Base-by-base conservation (phyloP, 2,329 filamentous ascomycete genomes). In the Ceratocystis alfenasii region DNA sequence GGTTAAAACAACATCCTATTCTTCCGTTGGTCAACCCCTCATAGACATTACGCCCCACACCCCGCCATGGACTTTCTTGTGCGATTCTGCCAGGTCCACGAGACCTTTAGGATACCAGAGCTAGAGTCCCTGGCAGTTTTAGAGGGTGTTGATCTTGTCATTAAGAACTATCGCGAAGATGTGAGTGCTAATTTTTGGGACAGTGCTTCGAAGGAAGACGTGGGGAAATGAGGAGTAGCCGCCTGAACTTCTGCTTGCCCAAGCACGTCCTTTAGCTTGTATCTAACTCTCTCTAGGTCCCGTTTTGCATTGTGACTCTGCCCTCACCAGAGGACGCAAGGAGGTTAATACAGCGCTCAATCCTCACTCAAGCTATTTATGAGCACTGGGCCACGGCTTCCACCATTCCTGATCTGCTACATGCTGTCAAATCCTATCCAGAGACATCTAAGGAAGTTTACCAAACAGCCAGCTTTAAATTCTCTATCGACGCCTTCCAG, bases 81-180 rank as follows among this genome's bases (percentile, higher is more conserved):
- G 69, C 89, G 93, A 71, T 91, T 97, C 74, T 88, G 87, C 57
- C 94, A 97, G 75, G 80, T 83, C 67, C 92, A 97, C 74, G 90
- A 96, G 78, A 87, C 84, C n/a, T 99, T 99, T 74, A 87, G 93
- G 48, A 80, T 85, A 66, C 84, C 92, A 2, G 94, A 99, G 75
- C 82, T 96, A 15, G 79, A 93, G 72, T 86, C 94, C 28, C 79
- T 99, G 22, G 91, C 90, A 3, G 78, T 84, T 8, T 74, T 93
- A 4, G 82, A 86, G 66, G 80, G 80, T 8, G 78, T 94, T 45
- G 76, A 87, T 28, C 73, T 96, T 64, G 81, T 89, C 70, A 81
- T 96, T 68, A 71, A 93, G n/a, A 82, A 80, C 6, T 96, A 97
- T 74, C 82, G 81, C 68, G 77, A 86, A 68, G 81, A 86, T 75